Percentiles rank a stretch among this genome's conserved stretches.
phyloP scores from a whole-genome alignment of 2,329 filamentous ascomycete genomes.

The Emmonsiellopsis sp. region DNA sequence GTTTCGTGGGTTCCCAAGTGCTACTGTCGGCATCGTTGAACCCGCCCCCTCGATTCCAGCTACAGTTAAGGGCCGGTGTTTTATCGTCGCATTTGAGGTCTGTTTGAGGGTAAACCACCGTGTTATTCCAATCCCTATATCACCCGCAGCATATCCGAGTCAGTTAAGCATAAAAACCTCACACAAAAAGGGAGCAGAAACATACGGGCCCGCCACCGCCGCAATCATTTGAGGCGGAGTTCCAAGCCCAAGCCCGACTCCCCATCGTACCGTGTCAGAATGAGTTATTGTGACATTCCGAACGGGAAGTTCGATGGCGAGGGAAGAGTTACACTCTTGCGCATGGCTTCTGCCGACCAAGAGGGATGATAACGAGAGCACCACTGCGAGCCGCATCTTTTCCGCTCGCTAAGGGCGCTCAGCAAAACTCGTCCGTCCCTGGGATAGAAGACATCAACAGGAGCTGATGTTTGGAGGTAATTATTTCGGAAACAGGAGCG shows the following conservation, averaged over 20 bases:
- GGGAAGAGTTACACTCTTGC: background rate
- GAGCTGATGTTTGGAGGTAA: background rate
- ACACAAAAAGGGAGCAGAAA: background rate
- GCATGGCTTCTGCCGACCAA: background rate
- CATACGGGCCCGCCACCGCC: constrained; percentile 4
- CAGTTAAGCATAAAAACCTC: background rate
- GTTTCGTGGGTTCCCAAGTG: background rate
- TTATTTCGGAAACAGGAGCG: background rate
- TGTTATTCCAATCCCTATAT: constrained; percentile 8
- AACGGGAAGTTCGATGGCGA: constrained; percentile 4
- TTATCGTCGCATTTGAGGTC: background rate
- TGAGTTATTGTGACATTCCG: constrained; percentile 1
- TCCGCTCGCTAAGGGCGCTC: background rate
- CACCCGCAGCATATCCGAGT: background rate
- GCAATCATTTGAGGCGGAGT: constrained; percentile 6
- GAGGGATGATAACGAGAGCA: background rate
- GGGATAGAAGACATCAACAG: background rate
- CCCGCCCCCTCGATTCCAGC: constrained; percentile 4
- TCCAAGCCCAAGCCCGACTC: constrained; percentile 4
- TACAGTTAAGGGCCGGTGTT: background rate
- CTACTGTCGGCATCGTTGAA: background rate
- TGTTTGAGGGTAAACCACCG: background rate
- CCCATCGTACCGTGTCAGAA: constrained; percentile 2
- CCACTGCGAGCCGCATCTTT: background rate
- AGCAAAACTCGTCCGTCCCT: background rate